A percentile compares a stretch with the other conserved stretches of the same genome.
Evolutionary conservation across 169 alveolate genomes (phyloP).

Genomic region (Plasmodium relictum): DNA sequence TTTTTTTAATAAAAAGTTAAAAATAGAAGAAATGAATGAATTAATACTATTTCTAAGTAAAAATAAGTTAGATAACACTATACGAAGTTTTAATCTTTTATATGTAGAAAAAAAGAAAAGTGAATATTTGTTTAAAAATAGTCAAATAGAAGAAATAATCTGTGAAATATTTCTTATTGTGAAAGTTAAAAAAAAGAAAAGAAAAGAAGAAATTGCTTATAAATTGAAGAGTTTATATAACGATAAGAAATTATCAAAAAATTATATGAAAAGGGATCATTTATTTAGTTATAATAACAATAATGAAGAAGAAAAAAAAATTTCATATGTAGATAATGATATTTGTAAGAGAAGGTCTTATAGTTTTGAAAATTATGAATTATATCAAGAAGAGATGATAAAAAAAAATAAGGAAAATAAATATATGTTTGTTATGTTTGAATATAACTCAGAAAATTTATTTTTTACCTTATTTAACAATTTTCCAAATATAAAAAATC

Average conservation of each 20-base stretch:
- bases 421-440: slow-evolving; percentile 26
- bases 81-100: slow-evolving; percentile 6
- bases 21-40: slow-evolving; percentile 10
- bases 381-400: slow-evolving; percentile 19
- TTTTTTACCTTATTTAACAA: slow-evolving; percentile 52
- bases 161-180: slow-evolving; percentile 30
- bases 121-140: not conserved
- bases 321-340: not conserved
- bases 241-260: not conserved
- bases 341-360: not conserved
- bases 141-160: slow-evolving; percentile 16
- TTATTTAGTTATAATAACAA: not conserved
- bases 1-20: slow-evolving; percentile 7
- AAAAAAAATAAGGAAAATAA: slow-evolving; percentile 26
- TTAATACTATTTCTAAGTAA: not conserved
- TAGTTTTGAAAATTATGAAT: slow-evolving; percentile 11
- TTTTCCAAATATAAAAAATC: slow-evolving; percentile 36
- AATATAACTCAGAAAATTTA: slow-evolving; percentile 33
- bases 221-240: not conserved
- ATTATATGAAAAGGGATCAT: not conserved
- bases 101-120: not conserved
- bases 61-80: not conserved
- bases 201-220: slow-evolving; percentile 1
- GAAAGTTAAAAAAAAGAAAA: slow-evolving; percentile 17
- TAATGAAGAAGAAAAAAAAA: not conserved